Evolutionary conservation across 164 flowering plant genomes (phyloP).

Genomic region (Akebia trifoliata): DNA sequence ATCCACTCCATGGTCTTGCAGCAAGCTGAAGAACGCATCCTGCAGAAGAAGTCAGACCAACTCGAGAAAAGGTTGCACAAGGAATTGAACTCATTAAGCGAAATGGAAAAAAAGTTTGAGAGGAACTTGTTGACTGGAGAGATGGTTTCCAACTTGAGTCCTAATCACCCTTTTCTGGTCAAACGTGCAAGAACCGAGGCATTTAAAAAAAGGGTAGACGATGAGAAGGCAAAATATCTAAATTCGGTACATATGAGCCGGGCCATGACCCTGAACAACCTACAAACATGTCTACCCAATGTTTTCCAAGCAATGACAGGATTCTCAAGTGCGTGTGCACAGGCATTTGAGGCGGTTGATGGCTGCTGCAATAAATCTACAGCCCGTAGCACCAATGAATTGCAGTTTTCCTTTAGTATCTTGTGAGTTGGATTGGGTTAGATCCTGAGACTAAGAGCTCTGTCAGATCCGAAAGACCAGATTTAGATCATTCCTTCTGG

Average conservation of each 20-base stretch:
- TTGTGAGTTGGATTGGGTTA: slow-evolving; percentile 1
- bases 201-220: slow-evolving; percentile 44
- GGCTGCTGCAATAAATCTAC: slow-evolving; percentile 11
- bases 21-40: slow-evolving; percentile 51
- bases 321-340: slow-evolving; percentile 46
- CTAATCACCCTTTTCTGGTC: slow-evolving; percentile 47
- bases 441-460: slow-evolving; percentile 6
- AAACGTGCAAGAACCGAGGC: slow-evolving; percentile 53
- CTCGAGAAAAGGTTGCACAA: slow-evolving; percentile 57
- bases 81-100: slow-evolving; percentile 37
- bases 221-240: slow-evolving; percentile 52
- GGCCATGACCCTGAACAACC: slow-evolving; percentile 57
- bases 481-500: no score
- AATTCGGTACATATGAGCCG: slow-evolving; percentile 39
- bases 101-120: slow-evolving; percentile 52
- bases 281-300: slow-evolving; percentile 61
- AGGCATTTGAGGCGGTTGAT: slow-evolving; percentile 45
- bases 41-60: slow-evolving; percentile 39
- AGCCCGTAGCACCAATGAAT: background rate
- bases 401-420: background rate
- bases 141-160: slow-evolving; percentile 23
- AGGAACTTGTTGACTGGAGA: slow-evolving; percentile 21
- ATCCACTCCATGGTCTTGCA: slow-evolving; percentile 55
- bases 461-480: no score
- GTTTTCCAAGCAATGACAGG: slow-evolving; percentile 60